Base-by-base conservation (phyloP, 1,139 yeast genomes). In the Zygosaccharomyces sapae region DNA sequence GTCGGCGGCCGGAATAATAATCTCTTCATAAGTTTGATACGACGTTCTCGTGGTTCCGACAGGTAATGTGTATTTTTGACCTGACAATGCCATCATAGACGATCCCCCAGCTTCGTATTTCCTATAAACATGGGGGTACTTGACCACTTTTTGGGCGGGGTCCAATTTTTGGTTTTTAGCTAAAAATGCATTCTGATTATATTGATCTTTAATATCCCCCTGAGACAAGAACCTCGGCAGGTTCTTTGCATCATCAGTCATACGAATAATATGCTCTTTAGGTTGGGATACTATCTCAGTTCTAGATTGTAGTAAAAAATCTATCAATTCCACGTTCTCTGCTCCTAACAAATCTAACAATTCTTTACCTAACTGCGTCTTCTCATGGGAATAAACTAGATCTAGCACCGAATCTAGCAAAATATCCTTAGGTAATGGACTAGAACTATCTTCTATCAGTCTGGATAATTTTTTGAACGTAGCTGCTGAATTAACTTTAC, bases 41-140 rank as follows among this genome's bases (percentile, higher is more conserved):
- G 80, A 74, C 33, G 73, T 75, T 52, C 97, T 72, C 1, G 82
- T 79, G 0, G 97, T 83, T 0, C 97, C 97, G 2, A 70, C 69
- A 0, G 99, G 98, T 16, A 92, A 72, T 0, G 83, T 72, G 57
- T 81, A 85, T 58, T 83, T 84, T 49, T 85, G 85, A 1, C 97
- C 97, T 16, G 87, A 80, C 40, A 87, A 79, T 1, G 92, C 84
- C 20, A 87, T 61, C 6, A 60, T 45, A 2, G 63, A 61, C 9
- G 86, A 79, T 49, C 78, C 76, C 3, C 86, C 85, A 0, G 81
- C 78, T 43, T 82, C 89, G 45, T 77, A 79, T 40, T 83, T 74
- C 53, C 86, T 80, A 64, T 75, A 92, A 1, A 94, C 97, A 69
- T 94, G 95, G 0, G 97, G 97, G 57, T 88, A 92, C 50, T 78